phyloP scores from a whole-genome alignment of 2,329 filamentous ascomycete species.

The Botrytis deweyae region DNA sequence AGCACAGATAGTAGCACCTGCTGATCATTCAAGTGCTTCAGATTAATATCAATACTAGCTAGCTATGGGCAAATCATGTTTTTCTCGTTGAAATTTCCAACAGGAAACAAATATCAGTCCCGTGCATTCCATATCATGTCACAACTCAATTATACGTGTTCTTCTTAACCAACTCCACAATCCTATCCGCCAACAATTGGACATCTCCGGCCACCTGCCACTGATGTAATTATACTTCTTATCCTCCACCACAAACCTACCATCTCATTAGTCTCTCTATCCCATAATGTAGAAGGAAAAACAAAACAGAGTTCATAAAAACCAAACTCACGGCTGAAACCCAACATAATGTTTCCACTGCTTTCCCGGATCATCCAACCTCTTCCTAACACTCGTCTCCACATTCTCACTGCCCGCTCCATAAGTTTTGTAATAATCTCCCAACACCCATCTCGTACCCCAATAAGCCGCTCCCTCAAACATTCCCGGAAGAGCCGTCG shows the following conservation, averaged over 20 bases:
- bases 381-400: constrained; percentile 47
- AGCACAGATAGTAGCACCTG: background rate
- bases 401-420: constrained; percentile 51
- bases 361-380: constrained; percentile 42
- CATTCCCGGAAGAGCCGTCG: constrained; percentile 49
- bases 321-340: constrained; percentile 44
- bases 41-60: background rate
- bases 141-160: constrained; percentile 7
- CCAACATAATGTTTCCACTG: constrained; percentile 49
- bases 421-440: constrained; percentile 58
- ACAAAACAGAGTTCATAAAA: background rate
- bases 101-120: background rate
- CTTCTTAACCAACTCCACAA: constrained; percentile 44
- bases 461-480: constrained; percentile 53
- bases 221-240: constrained; percentile 51
- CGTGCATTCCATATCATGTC: background rate
- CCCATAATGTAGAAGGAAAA: background rate
- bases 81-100: background rate
- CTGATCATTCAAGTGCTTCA: background rate
- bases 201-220: constrained; percentile 48
- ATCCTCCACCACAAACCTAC: constrained; percentile 51
- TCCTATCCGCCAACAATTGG: constrained; percentile 44
- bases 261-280: background rate
- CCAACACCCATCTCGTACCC: constrained; percentile 49
- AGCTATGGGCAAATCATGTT: background rate